Conservation (phyloP, 305 asterid species). For the Fraxinus paxiana region DNA sequence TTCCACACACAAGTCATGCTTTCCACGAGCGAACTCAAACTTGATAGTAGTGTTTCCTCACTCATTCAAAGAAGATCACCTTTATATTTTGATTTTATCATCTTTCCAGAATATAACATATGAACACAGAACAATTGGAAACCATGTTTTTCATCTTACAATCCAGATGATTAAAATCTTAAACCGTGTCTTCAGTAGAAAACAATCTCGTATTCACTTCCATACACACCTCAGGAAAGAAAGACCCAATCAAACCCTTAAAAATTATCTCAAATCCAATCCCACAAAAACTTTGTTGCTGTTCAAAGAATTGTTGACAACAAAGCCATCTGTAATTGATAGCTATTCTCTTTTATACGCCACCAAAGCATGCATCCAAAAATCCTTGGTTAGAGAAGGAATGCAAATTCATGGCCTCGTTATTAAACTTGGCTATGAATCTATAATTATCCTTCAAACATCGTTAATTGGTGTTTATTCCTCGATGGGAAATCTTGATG, state of each 20-base stretch:
- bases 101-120: not conserved
- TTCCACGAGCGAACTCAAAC: not conserved
- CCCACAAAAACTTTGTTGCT: conserved; percentile 27
- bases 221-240: conserved; percentile 19
- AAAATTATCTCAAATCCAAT: conserved; percentile 21
- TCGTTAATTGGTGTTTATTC: not conserved
- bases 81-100: not conserved
- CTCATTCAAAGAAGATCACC: not conserved
- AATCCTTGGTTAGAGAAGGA: conserved; percentile 21
- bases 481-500: not conserved
- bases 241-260: conserved; percentile 27
- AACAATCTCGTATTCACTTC: conserved; percentile 7
- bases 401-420: conserved; percentile 25
- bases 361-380: conserved; percentile 28
- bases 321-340: conserved; percentile 27
- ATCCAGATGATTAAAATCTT: conserved; percentile 28
- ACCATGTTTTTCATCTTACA: not conserved
- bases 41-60: not conserved
- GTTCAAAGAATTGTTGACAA: conserved; percentile 22
- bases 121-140: not conserved
- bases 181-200: not conserved
- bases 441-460: conserved; percentile 23
- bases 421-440: conserved; percentile 24
- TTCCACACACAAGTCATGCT: not conserved
- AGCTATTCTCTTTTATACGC: conserved; percentile 35